These are phyloP conservation scores for Sporothrix euskadiensis DNA, from an alignment of 2,329 filamentous ascomycete species.

Conservation along the genomic window DNA sequence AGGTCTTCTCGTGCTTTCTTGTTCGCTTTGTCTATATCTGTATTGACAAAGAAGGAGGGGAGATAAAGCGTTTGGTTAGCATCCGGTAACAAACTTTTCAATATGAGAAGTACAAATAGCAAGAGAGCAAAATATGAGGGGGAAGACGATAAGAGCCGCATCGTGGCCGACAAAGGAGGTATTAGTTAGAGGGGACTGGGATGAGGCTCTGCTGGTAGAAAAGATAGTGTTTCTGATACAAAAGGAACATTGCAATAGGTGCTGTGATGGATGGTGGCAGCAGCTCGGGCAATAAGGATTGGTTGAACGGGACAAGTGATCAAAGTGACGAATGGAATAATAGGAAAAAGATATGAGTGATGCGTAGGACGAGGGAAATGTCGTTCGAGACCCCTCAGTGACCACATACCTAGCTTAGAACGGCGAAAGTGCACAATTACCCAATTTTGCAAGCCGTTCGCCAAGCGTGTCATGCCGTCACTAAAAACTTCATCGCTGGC, in stretches of 20 bases:
- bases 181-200: background rate
- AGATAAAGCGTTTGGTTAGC: background rate
- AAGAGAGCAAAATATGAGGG: background rate
- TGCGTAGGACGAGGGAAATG: background rate
- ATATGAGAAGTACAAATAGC: background rate
- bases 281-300: background rate
- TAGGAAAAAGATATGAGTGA: background rate
- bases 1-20: constrained; percentile 48
- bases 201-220: background rate
- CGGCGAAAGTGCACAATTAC: constrained; percentile 68
- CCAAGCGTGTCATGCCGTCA: constrained; percentile 61
- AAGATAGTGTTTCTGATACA: background rate
- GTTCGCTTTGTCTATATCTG: constrained; percentile 49
- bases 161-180: background rate
- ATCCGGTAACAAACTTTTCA: background rate
- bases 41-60: background rate
- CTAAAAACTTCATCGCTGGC: constrained; percentile 67
- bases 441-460: constrained; percentile 73
- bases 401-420: constrained; percentile 53
- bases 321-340: background rate
- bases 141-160: background rate
- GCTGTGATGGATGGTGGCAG: background rate
- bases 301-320: background rate
- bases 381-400: background rate
- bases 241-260: background rate